Base-by-base conservation (phyloP, 371 early-diverging fungal species). In the Nematocida major region DNA sequence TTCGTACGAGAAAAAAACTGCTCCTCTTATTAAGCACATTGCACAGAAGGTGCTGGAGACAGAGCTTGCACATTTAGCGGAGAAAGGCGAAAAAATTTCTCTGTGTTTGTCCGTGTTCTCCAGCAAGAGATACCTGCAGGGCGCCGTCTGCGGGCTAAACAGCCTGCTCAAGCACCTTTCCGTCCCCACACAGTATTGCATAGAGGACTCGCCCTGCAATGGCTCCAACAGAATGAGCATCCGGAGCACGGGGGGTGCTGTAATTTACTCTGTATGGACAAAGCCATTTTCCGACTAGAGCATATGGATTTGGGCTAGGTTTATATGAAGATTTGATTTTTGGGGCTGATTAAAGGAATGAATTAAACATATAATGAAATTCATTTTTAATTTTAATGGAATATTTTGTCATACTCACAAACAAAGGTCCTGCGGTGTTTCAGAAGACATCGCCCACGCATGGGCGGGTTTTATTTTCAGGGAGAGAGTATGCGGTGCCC, bases 321-420 rank as follows among this genome's bases (percentile, higher is more conserved):
- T 2, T 15, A 45, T 18, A 45, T 15, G 2, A 2, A 2, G 18
- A 15, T 15, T 45, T 15, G 47, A 1, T 15, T 20, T 2, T 18
- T 18, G 13, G 24, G 53, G 11, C 11, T 53, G 22, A 53, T 13
- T 57, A 30, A 57, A 38, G 57, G 30, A 57, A 57, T 57, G 30
- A 34, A 57, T 36, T 36, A 13, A 57, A 11, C 22, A 57, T 57
- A 57, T 34, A 57, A 57, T 57, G 30, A 57, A 57, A 57, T 57
- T 20, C 22, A 57, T 57, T 57, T 67, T 53, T 51, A 22, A 67
- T 50, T 66, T 66, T 22, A 24, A 68, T 68, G 68, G 18, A 34
- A 39, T 67, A 68, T 20, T 68, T 59, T 42, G 32, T 68, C 30
- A 30, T 68, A 38, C 59, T 68, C 34, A 59, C 68, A 11, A 47